These are phyloP conservation scores for Gracilaria caudata DNA, from an alignment of 23 red algal genomes.

Conservation along the genomic window DNA sequence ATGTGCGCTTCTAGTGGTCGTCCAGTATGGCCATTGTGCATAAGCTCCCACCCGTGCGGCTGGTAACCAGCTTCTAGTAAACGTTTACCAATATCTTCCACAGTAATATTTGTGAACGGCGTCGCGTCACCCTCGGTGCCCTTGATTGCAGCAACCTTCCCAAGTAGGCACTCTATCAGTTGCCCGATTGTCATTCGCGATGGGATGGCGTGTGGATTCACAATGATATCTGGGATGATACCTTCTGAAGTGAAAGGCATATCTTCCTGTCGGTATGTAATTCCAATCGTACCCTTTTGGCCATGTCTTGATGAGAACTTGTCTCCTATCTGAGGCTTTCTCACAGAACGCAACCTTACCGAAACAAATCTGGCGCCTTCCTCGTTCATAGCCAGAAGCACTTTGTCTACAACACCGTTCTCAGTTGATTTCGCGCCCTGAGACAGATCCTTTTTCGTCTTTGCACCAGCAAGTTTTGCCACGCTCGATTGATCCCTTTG, in stretches of 20 bases:
- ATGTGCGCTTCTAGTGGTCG: slow-evolving; percentile 96
- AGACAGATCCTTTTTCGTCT: slow-evolving; percentile 93
- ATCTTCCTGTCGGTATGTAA: slow-evolving; percentile 96
- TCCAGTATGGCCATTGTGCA: slow-evolving; percentile 97
- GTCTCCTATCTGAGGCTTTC: slow-evolving; percentile 96
- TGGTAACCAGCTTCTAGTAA: slow-evolving; percentile 86
- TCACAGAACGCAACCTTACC: slow-evolving; percentile 89
- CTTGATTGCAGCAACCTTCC: slow-evolving; percentile 91
- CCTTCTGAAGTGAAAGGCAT: slow-evolving; percentile 97
- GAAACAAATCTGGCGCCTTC: slow-evolving; percentile 85
- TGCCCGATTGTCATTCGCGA: slow-evolving; percentile 99
- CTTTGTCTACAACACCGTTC: slow-evolving; percentile 93
- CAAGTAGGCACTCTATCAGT: slow-evolving; percentile 93
- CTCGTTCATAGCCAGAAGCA: slow-evolving; percentile 90
- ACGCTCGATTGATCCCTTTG: slow-evolving; percentile 14
- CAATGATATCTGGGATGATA: slow-evolving; percentile 97
- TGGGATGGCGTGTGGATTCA: slow-evolving; percentile 99
- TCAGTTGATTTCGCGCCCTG: slow-evolving; percentile 91
- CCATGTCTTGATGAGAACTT: slow-evolving; percentile 99
- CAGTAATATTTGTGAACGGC: slow-evolving; percentile 89
- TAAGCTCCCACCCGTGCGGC: slow-evolving; percentile 96
- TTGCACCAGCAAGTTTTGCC: slow-evolving; percentile 61
- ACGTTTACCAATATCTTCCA: slow-evolving; percentile 82
- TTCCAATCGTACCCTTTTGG: slow-evolving; percentile 97
- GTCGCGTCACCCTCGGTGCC: slow-evolving; percentile 98